Percentiles rank a stretch among this genome's conserved stretches.
Conservation (phyloP, 2,329 filamentous ascomycete genomes). For the Claviceps spartinae region DNA sequence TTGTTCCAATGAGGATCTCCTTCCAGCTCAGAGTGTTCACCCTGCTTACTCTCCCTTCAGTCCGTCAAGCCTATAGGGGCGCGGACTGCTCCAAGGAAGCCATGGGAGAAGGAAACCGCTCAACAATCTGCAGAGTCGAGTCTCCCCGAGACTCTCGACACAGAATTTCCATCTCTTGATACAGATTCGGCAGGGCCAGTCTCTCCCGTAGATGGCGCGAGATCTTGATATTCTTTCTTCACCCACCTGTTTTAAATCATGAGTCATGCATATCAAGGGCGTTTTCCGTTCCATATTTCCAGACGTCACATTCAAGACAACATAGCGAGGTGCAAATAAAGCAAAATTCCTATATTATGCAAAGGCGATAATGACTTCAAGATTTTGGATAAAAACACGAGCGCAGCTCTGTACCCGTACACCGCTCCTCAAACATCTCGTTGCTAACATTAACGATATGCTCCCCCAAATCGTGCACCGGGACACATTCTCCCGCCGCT, state of each 20-base stretch:
- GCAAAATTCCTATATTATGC: slow-evolving; percentile 10
- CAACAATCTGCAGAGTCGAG: slow-evolving; percentile 10
- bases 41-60: slow-evolving; percentile 13
- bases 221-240: not conserved
- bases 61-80: slow-evolving; percentile 34
- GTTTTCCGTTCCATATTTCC: not conserved
- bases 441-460: slow-evolving; percentile 39
- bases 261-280: not conserved
- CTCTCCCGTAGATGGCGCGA: not conserved
- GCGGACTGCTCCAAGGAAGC: slow-evolving; percentile 40
- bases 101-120: slow-evolving; percentile 58
- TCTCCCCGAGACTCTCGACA: slow-evolving; percentile 17
- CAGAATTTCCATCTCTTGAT: slow-evolving; percentile 25
- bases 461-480: slow-evolving; percentile 41
- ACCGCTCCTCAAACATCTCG: not conserved
- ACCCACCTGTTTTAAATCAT: not conserved
- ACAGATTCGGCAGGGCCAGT: not conserved
- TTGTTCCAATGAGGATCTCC: not conserved
- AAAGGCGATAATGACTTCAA: slow-evolving; percentile 9
- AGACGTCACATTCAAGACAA: not conserved
- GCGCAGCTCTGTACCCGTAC: not conserved
- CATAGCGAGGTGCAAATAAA: slow-evolving; percentile 5
- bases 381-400: slow-evolving; percentile 4
- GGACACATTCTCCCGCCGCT: slow-evolving; percentile 39
- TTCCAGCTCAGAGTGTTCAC: not conserved